Percentiles rank a stretch among this genome's conserved stretches.
Evolutionary conservation across 805 yeast genomes (phyloP).

Genomic region (Saccharomycopsis vini): DNA sequence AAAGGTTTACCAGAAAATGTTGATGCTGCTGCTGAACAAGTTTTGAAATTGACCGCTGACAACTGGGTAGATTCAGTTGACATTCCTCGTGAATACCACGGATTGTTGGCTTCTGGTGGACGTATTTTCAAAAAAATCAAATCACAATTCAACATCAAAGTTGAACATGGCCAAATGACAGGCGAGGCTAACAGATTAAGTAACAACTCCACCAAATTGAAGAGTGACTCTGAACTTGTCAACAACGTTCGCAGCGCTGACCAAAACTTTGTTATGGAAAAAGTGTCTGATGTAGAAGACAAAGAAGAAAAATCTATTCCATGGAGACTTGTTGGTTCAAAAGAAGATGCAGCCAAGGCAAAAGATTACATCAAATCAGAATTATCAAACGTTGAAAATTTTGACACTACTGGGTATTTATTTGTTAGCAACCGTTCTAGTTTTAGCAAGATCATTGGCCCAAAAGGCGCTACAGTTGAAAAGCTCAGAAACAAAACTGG

Average conservation of each 20-base stretch:
- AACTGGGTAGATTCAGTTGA: constrained; percentile 41
- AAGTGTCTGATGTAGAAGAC: constrained; percentile 1
- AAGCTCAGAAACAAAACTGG: constrained; percentile 50
- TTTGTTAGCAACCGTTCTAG: constrained; percentile 43
- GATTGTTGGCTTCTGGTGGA: constrained; percentile 60
- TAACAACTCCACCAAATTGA: constrained; percentile 20
- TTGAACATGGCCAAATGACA: constrained; percentile 46
- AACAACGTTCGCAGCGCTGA: too few species aligned
- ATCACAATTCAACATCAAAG: constrained; percentile 44
- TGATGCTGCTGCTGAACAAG: constrained; percentile 52
- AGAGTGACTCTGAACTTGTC: too few species aligned
- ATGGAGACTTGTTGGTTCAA: constrained; percentile 59
- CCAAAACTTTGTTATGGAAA: too few species aligned
- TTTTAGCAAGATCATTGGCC: constrained; percentile 65
- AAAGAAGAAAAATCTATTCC: constrained; percentile 32
- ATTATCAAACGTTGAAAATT: constrained; percentile 37
- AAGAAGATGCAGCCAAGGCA: constrained; percentile 42
- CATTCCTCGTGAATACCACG: constrained; percentile 51
- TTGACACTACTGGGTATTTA: constrained; percentile 49
- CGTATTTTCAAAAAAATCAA: constrained; percentile 47
- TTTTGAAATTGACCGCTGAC: constrained; percentile 48
- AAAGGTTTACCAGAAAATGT: constrained; percentile 61
- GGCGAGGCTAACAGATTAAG: constrained; percentile 44
- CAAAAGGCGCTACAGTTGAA: constrained; percentile 61
- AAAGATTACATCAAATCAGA: constrained; percentile 41